Percentiles rank a stretch among this genome's conserved stretches.
These are phyloP conservation scores for Ophiosphaerella narmari DNA, from an alignment of 2,329 filamentous ascomycete species.

Conservation along the genomic window DNA sequence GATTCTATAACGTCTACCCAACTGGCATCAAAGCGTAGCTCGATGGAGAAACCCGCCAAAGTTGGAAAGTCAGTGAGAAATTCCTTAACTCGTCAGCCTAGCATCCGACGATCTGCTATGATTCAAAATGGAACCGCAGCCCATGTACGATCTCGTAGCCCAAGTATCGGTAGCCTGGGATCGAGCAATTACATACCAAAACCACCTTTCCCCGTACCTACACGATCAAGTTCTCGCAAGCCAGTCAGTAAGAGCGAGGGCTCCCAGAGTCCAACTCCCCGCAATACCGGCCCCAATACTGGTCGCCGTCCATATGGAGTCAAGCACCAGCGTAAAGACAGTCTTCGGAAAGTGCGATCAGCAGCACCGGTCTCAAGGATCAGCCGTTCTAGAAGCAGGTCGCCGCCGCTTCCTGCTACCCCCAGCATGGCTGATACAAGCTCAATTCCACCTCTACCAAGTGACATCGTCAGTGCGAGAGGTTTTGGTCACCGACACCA, in stretches of 20 bases:
- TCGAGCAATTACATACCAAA: conserved; percentile 46
- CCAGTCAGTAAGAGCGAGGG: conserved; percentile 74
- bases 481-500: conserved; percentile 58
- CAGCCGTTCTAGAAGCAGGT: conserved; percentile 52
- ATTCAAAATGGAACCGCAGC: conserved; percentile 77
- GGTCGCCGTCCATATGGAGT: conserved; percentile 48
- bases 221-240: conserved; percentile 81
- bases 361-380: conserved; percentile 69
- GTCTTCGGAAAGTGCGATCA: conserved; percentile 82
- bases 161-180: conserved; percentile 64
- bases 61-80: conserved; percentile 39
- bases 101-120: conserved; percentile 78
- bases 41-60: conserved; percentile 43
- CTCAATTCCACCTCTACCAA: conserved; percentile 71
- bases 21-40: conserved; percentile 31
- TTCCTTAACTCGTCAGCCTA: conserved; percentile 50
- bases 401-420: conserved; percentile 68
- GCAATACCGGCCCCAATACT: conserved; percentile 46
- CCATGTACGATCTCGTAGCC: conserved; percentile 69
- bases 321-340: conserved; percentile 57
- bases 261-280: conserved; percentile 73
- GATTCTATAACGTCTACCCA: conserved; percentile 33
- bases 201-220: conserved; percentile 92
- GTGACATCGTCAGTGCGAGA: conserved; percentile 65
- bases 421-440: conserved; percentile 72